Percentiles rank a stretch among this genome's conserved stretches.
phyloP scores from a whole-genome alignment of 805 yeast species.

The Ogataea saltuana region DNA sequence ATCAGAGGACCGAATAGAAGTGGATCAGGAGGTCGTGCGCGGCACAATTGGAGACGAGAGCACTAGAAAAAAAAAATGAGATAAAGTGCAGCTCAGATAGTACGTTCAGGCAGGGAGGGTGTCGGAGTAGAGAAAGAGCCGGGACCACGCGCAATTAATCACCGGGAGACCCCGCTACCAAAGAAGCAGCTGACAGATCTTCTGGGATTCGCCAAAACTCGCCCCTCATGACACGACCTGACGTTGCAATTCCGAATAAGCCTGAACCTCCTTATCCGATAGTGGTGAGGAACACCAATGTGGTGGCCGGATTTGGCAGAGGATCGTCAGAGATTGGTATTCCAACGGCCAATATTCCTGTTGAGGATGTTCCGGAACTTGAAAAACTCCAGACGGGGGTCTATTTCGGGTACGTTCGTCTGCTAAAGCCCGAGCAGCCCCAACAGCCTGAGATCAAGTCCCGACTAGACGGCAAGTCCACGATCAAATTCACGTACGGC shows the following conservation, averaged over 20 bases:
- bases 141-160: too few relatives aligned
- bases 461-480: conserved; percentile 40
- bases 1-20: too few relatives aligned
- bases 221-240: conserved; percentile 37
- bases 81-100: too few relatives aligned
- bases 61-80: too few relatives aligned
- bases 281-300: conserved; percentile 43
- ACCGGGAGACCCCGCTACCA: too few relatives aligned
- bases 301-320: conserved; percentile 88
- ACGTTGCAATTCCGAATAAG: conserved; percentile 40
- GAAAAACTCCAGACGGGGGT: conserved; percentile 68
- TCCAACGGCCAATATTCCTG: conserved; percentile 91
- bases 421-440: conserved; percentile 22
- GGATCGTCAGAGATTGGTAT: conserved; percentile 93
- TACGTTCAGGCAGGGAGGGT: too few relatives aligned
- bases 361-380: conserved; percentile 44
- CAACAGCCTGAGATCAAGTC: conserved; percentile 16
- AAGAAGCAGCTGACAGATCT: too few relatives aligned
- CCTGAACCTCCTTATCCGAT: conserved; percentile 53
- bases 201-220: background rate
- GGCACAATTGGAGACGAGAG: too few relatives aligned
- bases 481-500: conserved; percentile 66
- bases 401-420: conserved; percentile 70
- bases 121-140: too few relatives aligned
- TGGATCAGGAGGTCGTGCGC: too few relatives aligned